Base-by-base conservation (phyloP, 1,284 basidiomycete species). In the Microbotryum intermedium region DNA sequence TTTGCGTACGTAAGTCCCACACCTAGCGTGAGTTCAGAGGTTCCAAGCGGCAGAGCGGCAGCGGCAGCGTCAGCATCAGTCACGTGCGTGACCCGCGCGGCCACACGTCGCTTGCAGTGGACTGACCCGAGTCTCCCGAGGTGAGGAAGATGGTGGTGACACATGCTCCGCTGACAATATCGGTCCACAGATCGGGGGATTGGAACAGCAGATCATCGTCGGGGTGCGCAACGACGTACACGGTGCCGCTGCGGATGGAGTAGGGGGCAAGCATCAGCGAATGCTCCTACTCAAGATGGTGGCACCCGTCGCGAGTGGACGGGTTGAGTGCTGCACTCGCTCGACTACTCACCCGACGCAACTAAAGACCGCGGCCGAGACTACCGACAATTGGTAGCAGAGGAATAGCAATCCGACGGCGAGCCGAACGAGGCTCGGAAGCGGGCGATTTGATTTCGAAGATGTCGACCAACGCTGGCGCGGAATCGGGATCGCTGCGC, bases 171-270 rank as follows among this genome's bases (percentile, higher is more conserved):
- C 46, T 26, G 26, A 26, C 25, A 6, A 29, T 25, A 28, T 50
- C 25, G 26, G n/a, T 23, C 39, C n/a, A 28, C 44, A 55, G 25
- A 29, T 44, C 53, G 39, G 53, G 53, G 8, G 59, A 58, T 34
- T 61, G 60, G 58, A 66, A 69, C 23, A 66, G 59, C 25, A 66
- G 57, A 49, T 66, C 67, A 46, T 66, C 67, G 54, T 69, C 67
- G n/a, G 65, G 58, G 45, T 69, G 67, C 2, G 67, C 67, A 21
- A 67, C 59, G 16, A 66, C 52, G 25, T 51, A 39, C 34, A 39
- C 34, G 34, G 34, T 39, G 18, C 34, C 34, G 34, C 34, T 39
- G 34, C 34, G 34, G 34, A 39, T 11, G 34, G 34, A 18, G 34
- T 16, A 11, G 34, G 34, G 34, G 34, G 13, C 34, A 39, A 39